Evolutionary conservation across 1,284 basidiomycete genomes (phyloP).

Genomic region (Naganishia sp.): DNA sequence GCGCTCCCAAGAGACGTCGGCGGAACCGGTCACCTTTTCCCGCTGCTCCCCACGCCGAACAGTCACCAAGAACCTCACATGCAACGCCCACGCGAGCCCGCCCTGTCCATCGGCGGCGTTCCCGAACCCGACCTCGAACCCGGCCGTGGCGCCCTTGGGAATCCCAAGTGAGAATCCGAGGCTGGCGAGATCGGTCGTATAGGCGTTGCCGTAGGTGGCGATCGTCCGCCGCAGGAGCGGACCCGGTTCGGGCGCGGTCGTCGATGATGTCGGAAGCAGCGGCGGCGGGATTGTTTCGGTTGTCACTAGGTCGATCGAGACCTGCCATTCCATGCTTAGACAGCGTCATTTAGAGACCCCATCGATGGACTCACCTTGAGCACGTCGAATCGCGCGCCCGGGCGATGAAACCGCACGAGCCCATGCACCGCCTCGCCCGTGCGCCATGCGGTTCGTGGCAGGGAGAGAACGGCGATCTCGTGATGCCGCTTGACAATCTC

Average conservation of each 20-base stretch:
- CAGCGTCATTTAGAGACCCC: background rate
- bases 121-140: slow-evolving; percentile 61
- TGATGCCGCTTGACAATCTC: slow-evolving; percentile 23
- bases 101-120: slow-evolving; percentile 57
- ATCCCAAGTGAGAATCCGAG: slow-evolving; percentile 84
- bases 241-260: slow-evolving; percentile 37
- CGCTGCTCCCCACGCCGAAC: slow-evolving; percentile 58
- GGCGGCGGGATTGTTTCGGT: slow-evolving; percentile 72
- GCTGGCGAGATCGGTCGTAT: slow-evolving; percentile 68
- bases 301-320: slow-evolving; percentile 80
- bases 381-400: slow-evolving; percentile 5
- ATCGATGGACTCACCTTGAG: slow-evolving; percentile 11
- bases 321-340: slow-evolving; percentile 53
- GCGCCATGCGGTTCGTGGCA: slow-evolving; percentile 10
- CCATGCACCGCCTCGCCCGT: slow-evolving; percentile 13
- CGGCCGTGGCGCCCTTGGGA: slow-evolving; percentile 81
- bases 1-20: slow-evolving; percentile 1
- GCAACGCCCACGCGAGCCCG: slow-evolving; percentile 82
- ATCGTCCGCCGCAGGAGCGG: slow-evolving; percentile 60
- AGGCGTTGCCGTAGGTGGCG: slow-evolving; percentile 76
- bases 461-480: slow-evolving; percentile 8
- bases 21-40: slow-evolving; percentile 39
- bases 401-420: slow-evolving; percentile 9
- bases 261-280: slow-evolving; percentile 40
- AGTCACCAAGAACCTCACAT: slow-evolving; percentile 75